These are phyloP conservation scores for Candida rishiriensis DNA, from an alignment of 805 yeast species.

Conservation along the genomic window DNA sequence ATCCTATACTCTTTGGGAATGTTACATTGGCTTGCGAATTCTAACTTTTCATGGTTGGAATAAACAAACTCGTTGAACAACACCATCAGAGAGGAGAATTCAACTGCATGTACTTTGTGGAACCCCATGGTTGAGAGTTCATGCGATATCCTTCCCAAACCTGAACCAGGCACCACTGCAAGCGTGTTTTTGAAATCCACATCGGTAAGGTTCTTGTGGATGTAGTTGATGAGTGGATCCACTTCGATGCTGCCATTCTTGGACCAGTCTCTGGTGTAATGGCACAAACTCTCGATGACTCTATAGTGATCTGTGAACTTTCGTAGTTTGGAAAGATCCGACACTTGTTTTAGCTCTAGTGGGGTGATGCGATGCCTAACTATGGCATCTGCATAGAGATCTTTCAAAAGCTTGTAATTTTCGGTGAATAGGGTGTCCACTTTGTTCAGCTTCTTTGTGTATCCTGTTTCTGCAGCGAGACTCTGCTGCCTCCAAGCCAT, in stretches of 20 bases:
- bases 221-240: constrained; percentile 48
- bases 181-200: constrained; percentile 33
- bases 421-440: constrained; percentile 43
- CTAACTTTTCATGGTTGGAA: constrained; percentile 9
- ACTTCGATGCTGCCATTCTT: constrained; percentile 42
- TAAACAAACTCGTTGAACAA: constrained; percentile 60
- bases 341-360: constrained; percentile 39
- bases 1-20: constrained; percentile 20
- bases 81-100: constrained; percentile 73
- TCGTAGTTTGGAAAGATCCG: constrained; percentile 10
- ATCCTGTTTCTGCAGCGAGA: constrained; percentile 47
- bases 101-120: constrained; percentile 61
- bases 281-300: constrained; percentile 69
- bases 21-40: neutral
- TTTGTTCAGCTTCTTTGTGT: constrained; percentile 44
- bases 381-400: constrained; percentile 38
- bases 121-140: constrained; percentile 43
- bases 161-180: constrained; percentile 82
- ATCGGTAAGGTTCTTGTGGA: constrained; percentile 37
- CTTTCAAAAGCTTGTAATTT: constrained; percentile 46
- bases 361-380: constrained; percentile 33
- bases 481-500: constrained; percentile 56
- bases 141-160: constrained; percentile 74
- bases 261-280: constrained; percentile 78
- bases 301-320: constrained; percentile 32